Conservation (phyloP, 371 early-diverging fungal genomes). For the Rhizomucor pusillus region DNA sequence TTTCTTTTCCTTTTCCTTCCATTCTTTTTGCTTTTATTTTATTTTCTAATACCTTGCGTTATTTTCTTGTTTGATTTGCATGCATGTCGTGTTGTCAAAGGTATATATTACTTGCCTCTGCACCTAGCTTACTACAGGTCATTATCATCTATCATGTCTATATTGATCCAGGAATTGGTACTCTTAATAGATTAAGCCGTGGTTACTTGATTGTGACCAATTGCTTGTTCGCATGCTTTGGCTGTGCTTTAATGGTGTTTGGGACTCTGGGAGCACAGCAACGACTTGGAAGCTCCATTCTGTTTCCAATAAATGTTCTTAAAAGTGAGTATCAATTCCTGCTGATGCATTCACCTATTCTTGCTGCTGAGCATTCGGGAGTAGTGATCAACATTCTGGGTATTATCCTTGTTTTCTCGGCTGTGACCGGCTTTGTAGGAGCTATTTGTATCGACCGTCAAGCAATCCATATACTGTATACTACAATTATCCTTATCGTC, state of each 20-base stretch:
- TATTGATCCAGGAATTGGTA: not conserved
- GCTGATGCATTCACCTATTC: no score
- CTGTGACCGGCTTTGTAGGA: slow-evolving; percentile 33
- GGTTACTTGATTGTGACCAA: slow-evolving; percentile 30
- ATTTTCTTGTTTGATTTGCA: not conserved
- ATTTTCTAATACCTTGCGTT: slow-evolving; percentile 4
- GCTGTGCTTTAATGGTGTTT: slow-evolving; percentile 30
- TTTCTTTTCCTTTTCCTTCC: not conserved
- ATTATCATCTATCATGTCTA: not conserved
- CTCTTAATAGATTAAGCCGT: slow-evolving; percentile 27
- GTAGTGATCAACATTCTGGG: slow-evolving; percentile 42
- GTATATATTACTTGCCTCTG: slow-evolving; percentile 7
- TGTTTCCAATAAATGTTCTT: slow-evolving; percentile 38
- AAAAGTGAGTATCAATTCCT: slow-evolving; percentile 25
- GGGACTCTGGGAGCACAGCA: slow-evolving; percentile 33
- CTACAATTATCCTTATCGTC: slow-evolving; percentile 26
- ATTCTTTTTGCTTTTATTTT: slow-evolving; percentile 1
- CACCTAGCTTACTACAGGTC: no score
- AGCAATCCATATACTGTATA: slow-evolving; percentile 33
- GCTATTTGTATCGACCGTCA: slow-evolving; percentile 27
- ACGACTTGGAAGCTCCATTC: slow-evolving; percentile 23
- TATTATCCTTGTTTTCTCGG: slow-evolving; percentile 33
- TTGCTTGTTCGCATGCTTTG: slow-evolving; percentile 32
- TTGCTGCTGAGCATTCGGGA: not conserved
- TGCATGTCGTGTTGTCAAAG: slow-evolving; percentile 46